Evolutionary conservation across 331 rosid species (phyloP).

Genomic region (Quercus phellos): DNA sequence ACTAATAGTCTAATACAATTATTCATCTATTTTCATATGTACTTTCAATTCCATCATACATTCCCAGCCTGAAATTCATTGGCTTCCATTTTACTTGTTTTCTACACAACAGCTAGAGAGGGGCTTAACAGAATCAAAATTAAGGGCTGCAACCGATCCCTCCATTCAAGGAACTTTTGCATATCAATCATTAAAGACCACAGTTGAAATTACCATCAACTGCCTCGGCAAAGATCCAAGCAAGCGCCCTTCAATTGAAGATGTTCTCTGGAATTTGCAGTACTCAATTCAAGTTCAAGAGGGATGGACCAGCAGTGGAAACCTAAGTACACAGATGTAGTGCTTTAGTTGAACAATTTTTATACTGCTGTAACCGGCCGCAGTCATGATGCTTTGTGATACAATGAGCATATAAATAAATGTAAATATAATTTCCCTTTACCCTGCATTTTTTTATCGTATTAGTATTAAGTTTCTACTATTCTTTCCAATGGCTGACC

Average conservation of each 20-base stretch:
- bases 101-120: constrained; percentile 57
- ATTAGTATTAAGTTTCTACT: neutral
- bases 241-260: constrained; percentile 84
- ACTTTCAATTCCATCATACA: neutral
- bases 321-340: constrained; percentile 52
- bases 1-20: neutral
- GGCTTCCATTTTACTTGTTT: neutral
- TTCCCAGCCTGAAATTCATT: neutral
- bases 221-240: constrained; percentile 55
- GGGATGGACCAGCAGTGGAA: constrained; percentile 84
- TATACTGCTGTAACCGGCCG: neutral
- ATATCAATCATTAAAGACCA: constrained; percentile 62
- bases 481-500: neutral
- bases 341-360: neutral
- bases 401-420: constrained; percentile 22
- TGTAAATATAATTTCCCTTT: constrained; percentile 28
- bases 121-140: constrained; percentile 49
- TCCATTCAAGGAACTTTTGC: constrained; percentile 52
- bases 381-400: neutral
- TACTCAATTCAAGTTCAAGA: constrained; percentile 94
- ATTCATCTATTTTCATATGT: neutral
- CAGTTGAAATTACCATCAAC: constrained; percentile 56
- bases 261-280: constrained; percentile 85
- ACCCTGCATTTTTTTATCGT: neutral
- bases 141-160: constrained; percentile 37